Conservation (phyloP, 1,139 yeast genomes). For the Kodamaea fungicola region DNA sequence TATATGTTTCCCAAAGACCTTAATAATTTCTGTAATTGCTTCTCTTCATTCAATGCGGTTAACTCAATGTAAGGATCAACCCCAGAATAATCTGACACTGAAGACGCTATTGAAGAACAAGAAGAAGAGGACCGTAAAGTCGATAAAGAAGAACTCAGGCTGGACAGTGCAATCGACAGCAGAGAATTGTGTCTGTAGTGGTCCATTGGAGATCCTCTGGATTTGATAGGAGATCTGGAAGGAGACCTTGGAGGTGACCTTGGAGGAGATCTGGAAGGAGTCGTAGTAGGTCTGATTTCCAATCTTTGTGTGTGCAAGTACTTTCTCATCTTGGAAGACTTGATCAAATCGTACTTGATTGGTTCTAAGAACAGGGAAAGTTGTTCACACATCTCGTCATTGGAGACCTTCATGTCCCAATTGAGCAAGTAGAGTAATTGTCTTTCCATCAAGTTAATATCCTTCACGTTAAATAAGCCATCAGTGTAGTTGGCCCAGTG, state of each 20-base stretch:
- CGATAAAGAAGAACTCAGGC: constrained; percentile 12
- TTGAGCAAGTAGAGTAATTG: constrained; percentile 64
- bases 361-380: constrained; percentile 59
- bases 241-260: constrained; percentile 9
- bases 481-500: constrained; percentile 81
- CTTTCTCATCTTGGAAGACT: constrained; percentile 34
- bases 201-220: constrained; percentile 3
- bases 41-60: constrained; percentile 41
- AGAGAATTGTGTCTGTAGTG: constrained; percentile 31
- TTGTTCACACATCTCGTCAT: constrained; percentile 48
- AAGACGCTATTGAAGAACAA: constrained; percentile 8
- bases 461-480: constrained; percentile 63
- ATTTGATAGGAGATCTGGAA: constrained; percentile 1
- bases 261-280: constrained; percentile 13
- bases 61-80: constrained; percentile 42
- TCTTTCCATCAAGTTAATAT: constrained; percentile 77
- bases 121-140: constrained; percentile 10
- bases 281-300: constrained; percentile 5
- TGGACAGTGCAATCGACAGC: constrained; percentile 21
- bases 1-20: constrained; percentile 16
- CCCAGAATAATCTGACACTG: constrained; percentile 1
- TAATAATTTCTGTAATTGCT: constrained; percentile 35
- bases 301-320: constrained; percentile 25
- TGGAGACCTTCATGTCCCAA: constrained; percentile 64
- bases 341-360: constrained; percentile 54